Conservation (phyloP, 306 rosid genomes). For the Rosa multiflora region DNA sequence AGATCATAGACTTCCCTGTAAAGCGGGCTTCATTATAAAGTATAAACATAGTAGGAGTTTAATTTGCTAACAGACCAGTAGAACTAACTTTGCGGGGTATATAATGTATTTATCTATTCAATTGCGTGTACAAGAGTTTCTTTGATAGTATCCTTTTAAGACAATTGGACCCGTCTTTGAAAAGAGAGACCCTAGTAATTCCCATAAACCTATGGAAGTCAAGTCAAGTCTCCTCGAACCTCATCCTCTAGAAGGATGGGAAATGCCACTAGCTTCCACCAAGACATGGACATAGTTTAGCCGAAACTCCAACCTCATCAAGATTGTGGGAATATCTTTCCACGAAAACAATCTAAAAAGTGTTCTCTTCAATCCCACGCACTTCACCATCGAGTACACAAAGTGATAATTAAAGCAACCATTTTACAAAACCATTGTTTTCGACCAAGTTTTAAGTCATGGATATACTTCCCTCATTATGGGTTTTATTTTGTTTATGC, state of each 20-base stretch:
- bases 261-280: slow-evolving; percentile 5
- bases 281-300: neutral
- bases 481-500: too few species aligned
- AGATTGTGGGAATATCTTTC: neutral
- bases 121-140: too few species aligned
- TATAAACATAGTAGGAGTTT: too few species aligned
- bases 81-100: neutral
- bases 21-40: too few species aligned
- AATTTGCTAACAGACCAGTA: too few species aligned
- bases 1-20: too few species aligned
- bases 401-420: neutral
- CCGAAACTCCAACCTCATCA: neutral
- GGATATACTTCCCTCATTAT: too few species aligned
- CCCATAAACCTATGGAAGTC: neutral
- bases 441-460: neutral
- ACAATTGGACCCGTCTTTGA: neutral
- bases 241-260: neutral
- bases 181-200: neutral
- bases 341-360: neutral
- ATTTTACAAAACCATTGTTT: neutral
- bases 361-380: neutral
- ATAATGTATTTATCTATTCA: neutral
- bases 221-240: slow-evolving; percentile 6
- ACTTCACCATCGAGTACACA: neutral
- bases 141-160: neutral